phyloP scores from a whole-genome alignment of 2,329 filamentous ascomycete genomes.

The Tolypocladium sp. region DNA sequence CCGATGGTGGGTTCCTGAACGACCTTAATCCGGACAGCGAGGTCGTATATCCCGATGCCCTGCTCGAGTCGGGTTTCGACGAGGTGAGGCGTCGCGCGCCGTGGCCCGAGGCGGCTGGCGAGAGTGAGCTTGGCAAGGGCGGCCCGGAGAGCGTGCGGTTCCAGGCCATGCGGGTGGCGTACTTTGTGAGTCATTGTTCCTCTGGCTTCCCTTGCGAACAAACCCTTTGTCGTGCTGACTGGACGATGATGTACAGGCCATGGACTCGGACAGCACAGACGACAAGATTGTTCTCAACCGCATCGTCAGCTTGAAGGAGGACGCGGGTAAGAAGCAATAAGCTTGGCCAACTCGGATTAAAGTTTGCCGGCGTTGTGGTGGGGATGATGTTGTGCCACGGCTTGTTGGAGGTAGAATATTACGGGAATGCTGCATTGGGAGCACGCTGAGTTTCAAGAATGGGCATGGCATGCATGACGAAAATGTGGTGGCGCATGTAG shows the following conservation, averaged over 20 bases:
- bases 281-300: constrained; percentile 83
- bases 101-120: constrained; percentile 73
- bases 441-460: background rate
- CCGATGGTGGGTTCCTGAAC: constrained; percentile 70
- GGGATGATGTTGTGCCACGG: background rate
- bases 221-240: background rate
- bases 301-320: constrained; percentile 87
- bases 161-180: constrained; percentile 83
- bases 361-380: background rate
- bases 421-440: background rate
- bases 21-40: constrained; percentile 82
- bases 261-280: constrained; percentile 70
- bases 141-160: constrained; percentile 75
- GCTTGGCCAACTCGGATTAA: background rate
- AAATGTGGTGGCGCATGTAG: background rate
- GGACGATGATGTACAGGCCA: constrained; percentile 31
- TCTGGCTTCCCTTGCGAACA: accelerated
- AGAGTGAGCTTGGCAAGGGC: constrained; percentile 49
- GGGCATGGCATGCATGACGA: background rate
- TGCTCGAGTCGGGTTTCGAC: constrained; percentile 76
- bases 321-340: constrained; percentile 51
- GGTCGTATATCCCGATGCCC: constrained; percentile 64
- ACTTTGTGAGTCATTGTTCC: constrained; percentile 51
- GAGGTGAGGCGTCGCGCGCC: constrained; percentile 66
- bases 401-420: background rate